Conservation (phyloP, 306 rosid species). For the Medicago lupulina region DNA sequence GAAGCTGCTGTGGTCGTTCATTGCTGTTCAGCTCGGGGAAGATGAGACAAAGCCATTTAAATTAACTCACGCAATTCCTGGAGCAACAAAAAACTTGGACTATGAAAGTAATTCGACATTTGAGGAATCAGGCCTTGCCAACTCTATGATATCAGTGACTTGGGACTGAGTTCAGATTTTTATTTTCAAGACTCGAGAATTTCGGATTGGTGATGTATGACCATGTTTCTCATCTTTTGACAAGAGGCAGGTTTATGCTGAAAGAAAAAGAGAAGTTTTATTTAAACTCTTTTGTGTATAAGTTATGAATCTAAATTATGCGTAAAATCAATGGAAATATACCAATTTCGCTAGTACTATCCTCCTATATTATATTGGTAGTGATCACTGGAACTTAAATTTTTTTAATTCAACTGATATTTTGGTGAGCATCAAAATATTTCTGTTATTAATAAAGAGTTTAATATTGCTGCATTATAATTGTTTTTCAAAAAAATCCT, state of each 20-base stretch:
- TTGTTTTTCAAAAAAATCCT: too few relatives aligned
- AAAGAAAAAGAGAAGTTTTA: constrained; percentile 31
- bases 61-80: constrained; percentile 88
- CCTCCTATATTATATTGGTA: neutral
- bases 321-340: constrained; percentile 39
- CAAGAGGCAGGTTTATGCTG: constrained; percentile 38
- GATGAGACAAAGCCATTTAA: constrained; percentile 67
- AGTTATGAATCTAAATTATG: constrained; percentile 40
- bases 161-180: constrained; percentile 73
- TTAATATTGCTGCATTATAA: too few relatives aligned
- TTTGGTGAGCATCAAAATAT: too few relatives aligned
- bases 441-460: too few relatives aligned
- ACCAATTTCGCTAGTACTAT: neutral
- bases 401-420: too few relatives aligned
- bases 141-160: constrained; percentile 91
- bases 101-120: constrained; percentile 64
- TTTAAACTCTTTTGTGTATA: constrained; percentile 45
- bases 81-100: constrained; percentile 73
- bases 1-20: constrained; percentile 97
- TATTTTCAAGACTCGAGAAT: constrained; percentile 40
- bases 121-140: constrained; percentile 85
- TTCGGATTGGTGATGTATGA: constrained; percentile 26
- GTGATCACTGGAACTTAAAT: too few relatives aligned
- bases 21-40: constrained; percentile 66
- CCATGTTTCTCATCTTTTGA: constrained; percentile 34